Evolutionary conservation across 805 yeast species (phyloP), one percentile per base, ranked within the genome.

Genomic region (Candida xyloterini): DNA sequence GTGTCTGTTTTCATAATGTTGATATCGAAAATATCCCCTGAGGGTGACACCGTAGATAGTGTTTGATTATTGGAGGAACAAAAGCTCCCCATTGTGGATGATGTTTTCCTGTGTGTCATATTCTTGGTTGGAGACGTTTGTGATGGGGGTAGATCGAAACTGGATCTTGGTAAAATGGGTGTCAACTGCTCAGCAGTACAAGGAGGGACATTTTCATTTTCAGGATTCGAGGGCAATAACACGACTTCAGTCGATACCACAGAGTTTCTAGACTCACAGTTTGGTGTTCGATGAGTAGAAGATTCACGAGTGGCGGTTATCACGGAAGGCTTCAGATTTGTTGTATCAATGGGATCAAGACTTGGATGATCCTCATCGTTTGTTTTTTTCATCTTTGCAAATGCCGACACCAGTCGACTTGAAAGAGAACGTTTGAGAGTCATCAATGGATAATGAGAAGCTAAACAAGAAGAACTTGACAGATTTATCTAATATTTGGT

Each of bases 101-200:
- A 42, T 1, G 44, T 31, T 20, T 37, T 37, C 32, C 45, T 40
- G 20, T 32, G 39, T n/a, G 30, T 20, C 8, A 15, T 16, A 1
- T 16, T n/a, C 18, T 24, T 27, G 15, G 15, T 20, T 16, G 47
- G 44, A 5, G 46, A 38, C 2, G 36, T 15, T 11, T 15, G 30
- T 10, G 33, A 30, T 22, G 42, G 32, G 20, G 36, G 23, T 34
- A 31, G 30, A 15, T 32, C 44, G 8, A 29, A 43, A 24, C 25
- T 39, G 8, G 44, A 25, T 30, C 25, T 24, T 35, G 60, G 57
- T 13, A 55, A 29, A 7, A 55, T 51, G 10, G 60, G 60, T 4
- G 60, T 51, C 30, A 55, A 40, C 34, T 55, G 56, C 18, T 56
- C 61, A 2, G 58, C 38, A 10, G 58, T 47, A 40, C 57, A 56